Base-by-base conservation (phyloP, 805 yeast species). In the Pichia nanzhaoensis region DNA sequence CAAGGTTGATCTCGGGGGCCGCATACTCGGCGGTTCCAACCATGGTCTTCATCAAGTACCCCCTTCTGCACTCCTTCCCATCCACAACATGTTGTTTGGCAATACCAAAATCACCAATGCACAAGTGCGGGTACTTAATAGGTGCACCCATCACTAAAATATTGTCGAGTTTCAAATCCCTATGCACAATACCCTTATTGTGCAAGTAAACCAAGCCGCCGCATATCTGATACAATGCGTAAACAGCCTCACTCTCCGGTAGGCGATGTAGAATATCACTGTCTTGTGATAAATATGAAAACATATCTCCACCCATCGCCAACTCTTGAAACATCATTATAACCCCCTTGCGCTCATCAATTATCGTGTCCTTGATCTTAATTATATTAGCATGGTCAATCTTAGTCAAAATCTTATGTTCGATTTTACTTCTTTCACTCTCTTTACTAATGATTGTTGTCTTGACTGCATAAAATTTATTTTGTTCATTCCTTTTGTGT, bases 221-320 rank as follows among this genome's bases (percentile, higher is more conserved):
- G 24, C 79, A 58, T 2, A 82, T 64, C 55, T 83, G 90, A 50
- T 60, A 80, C 0, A 73, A 64, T 4, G 80, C 71, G 1, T 79
- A 53, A 10, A 80, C 53, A 1, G 76, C 60, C 52, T 81, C 84
- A 33, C 73, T 68, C 53, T 81, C 87, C 1, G 77, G 63, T 1
- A 80, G 51, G 0, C 78, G 57, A 13, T 50, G 50, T 1, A 63
- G 51, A 17, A 74, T 55, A 14, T 61, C 54, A 20, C 64, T 65
- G 60, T 88, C 84, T 52, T 79, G 82, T 46, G 88, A 76, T 48
- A 91, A 86, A 61, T 89, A 86, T 55, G 89, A 95, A 59, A 91
- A 91, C 48, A 91, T 75, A 62, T 91, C 99, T 33, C 98, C 98
- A 8, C 98, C 98, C 9, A 93, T 82, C 2, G 97, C 98, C 61